Evolutionary conservation across 805 yeast species (phyloP), one percentile per base, ranked within the genome.

Genomic region (Hanseniaspora taiwanica): DNA sequence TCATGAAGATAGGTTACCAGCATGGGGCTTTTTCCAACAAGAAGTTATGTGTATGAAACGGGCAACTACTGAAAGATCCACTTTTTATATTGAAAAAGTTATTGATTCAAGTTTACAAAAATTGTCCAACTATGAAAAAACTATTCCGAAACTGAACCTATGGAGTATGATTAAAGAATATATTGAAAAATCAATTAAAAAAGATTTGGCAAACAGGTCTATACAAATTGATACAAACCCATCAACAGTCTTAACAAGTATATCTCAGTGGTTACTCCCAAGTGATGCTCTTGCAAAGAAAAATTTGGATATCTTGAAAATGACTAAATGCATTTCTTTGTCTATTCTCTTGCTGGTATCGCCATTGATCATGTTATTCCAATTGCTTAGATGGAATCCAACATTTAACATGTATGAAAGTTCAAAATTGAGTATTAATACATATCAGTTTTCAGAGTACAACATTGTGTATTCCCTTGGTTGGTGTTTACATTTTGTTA

Each of bases 11-110:
- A 72, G 68, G 53, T 65, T 91, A 32, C 96, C 96, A n/a, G 69
- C 68, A 6, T 82, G 94, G 93, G 96, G 82, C 1, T 72, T 70
- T 49, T 69, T 68, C 44, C 96, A 86, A 56, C 83, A 81, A 60
- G 98, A 91, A 64, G 93, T 89, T 9, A 62, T 85, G 32, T 91
- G 98, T 58, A 71, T 85, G 40, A 78, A 77, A 39, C 74, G 73
- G 21, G 91, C 96, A 12, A 72, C 74, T 14, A 56, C 67, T 40
- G 72, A 74, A 21, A 75, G 79, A 54, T 70, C 93, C 1, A 58
- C 78, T 37, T 87, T 94, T 82, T 74, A 65, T 51, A 61, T 87
- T 47, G 96, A 86, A 54, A 62, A 62, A 44, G n/a, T n/a, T n/a
- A n/a, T n/a, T n/a, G n/a, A n/a, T n/a, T n/a, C n/a, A n/a, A n/a